phyloP scores from a whole-genome alignment of 257 asterid genomes.

The Solanum ahanhuiri region DNA sequence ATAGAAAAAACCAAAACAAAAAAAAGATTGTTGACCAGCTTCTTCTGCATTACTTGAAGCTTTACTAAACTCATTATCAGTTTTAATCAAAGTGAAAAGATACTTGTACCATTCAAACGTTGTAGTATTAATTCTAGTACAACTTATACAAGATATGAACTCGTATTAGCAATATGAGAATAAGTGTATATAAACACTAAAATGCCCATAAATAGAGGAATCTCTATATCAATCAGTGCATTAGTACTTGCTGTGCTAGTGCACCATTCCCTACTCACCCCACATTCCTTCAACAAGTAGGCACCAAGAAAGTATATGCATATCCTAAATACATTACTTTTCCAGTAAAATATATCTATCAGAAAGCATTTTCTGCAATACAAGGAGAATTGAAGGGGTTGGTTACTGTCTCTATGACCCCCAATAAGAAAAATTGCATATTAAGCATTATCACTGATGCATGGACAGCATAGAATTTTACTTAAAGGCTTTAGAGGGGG shows the following conservation, averaged over 20 bases:
- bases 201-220: neutral
- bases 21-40: neutral
- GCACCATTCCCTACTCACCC: neutral
- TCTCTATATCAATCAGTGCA: neutral
- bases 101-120: neutral
- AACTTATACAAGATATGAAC: neutral
- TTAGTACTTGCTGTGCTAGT: neutral
- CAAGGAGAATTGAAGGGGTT: neutral
- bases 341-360: neutral
- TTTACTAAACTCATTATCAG: neutral
- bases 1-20: no score
- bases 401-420: neutral
- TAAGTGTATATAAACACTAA: neutral
- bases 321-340: neutral
- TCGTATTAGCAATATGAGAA: neutral
- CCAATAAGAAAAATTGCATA: neutral
- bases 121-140: neutral
- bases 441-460: neutral
- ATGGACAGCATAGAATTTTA: neutral
- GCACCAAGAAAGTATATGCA: neutral
- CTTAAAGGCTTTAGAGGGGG: neutral
- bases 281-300: neutral
- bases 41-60: neutral
- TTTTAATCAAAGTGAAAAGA: neutral
- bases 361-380: neutral